These are phyloP conservation scores for Rhynchospora tenuis DNA, from an alignment of 176 grass and related monocot genomes.

Conservation along the genomic window DNA sequence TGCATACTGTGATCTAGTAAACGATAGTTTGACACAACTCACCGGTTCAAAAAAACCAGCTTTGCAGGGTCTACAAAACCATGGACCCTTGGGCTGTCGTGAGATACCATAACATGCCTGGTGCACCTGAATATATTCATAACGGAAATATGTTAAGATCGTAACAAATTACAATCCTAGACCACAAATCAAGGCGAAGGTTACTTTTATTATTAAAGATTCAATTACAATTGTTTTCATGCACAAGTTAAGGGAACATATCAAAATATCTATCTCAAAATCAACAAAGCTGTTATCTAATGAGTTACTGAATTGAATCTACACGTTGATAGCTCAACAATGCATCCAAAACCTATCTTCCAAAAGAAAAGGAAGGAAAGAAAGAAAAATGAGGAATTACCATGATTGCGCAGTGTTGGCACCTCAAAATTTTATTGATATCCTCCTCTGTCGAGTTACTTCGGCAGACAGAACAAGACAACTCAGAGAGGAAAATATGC, in stretches of 20 bases:
- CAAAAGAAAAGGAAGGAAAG: slow-evolving; percentile 17
- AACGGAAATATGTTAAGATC: slow-evolving; percentile 28
- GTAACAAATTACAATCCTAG: neutral
- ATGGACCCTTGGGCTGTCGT: slow-evolving; percentile 70
- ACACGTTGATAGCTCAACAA: slow-evolving; percentile 1
- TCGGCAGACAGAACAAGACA: slow-evolving; percentile 82
- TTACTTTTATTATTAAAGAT: neutral
- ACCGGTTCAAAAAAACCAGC: slow-evolving; percentile 44
- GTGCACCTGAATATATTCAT: slow-evolving; percentile 64
- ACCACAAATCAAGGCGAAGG: neutral
- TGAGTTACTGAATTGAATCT: neutral
- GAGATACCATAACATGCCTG: slow-evolving; percentile 94
- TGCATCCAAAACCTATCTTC: neutral
- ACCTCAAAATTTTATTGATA: slow-evolving; percentile 66
- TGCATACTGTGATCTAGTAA: neutral
- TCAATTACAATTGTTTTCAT: neutral
- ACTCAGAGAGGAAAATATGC: slow-evolving; percentile 32
- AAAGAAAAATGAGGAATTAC: slow-evolving; percentile 32
- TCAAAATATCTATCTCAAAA: neutral
- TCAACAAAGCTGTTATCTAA: neutral
- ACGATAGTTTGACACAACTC: slow-evolving; percentile 12
- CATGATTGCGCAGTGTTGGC: slow-evolving; percentile 72
- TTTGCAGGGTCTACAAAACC: slow-evolving; percentile 91
- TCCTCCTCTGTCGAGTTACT: slow-evolving; percentile 54
- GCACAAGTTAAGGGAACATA: neutral